Evolutionary conservation across 2,329 filamentous ascomycete species (phyloP), one percentile per base, ranked within the genome.

Genomic region (Penicillium sp.): DNA sequence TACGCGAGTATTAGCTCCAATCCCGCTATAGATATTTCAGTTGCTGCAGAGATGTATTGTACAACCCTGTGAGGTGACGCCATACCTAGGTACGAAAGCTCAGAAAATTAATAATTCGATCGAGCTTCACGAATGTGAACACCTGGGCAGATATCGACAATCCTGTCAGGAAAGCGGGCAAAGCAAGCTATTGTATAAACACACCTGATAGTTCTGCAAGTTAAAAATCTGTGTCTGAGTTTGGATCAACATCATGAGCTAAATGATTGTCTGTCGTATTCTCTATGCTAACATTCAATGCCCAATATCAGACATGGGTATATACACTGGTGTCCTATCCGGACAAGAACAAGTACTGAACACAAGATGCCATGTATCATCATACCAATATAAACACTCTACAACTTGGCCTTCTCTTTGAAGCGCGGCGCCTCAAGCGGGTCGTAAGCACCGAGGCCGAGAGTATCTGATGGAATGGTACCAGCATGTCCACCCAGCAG

Each of bases 401-500:
- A 80, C 53, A 80, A 57, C 59, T 79, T 79, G 6, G 77, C 64
- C 73, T 82, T 84, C 60, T 83, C 77, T 60, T 76, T 82, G 66
- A 78, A 79, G 39, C 73, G 61, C 2, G 83, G 83, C 19, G 75
- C 77, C 55, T 79, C 71, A 59, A 85, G 71, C 16, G 81, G 80
- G 71, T 85, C 83, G 66, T 89, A 89, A 2, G 84, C 82, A 57
- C 78, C 78, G 55, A 85, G 60, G 3, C 81, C 80, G 60, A 89
- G 74, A 16, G 82, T 87, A 75, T 90, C 88, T n/a, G 75, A 71
- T 11, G 88, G 87, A 37, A 88, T 84, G 41, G 73, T 69, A 2
- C 84, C 82, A 13, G 78, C 80, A 69, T 90, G 88, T 63, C 82
- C 80, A 63, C 78, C 82, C 16, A 73, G 52, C 66, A 97, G 73